Base-by-base conservation (phyloP, 352 stramenopile genomes). In the Plasmopara muralis region DNA sequence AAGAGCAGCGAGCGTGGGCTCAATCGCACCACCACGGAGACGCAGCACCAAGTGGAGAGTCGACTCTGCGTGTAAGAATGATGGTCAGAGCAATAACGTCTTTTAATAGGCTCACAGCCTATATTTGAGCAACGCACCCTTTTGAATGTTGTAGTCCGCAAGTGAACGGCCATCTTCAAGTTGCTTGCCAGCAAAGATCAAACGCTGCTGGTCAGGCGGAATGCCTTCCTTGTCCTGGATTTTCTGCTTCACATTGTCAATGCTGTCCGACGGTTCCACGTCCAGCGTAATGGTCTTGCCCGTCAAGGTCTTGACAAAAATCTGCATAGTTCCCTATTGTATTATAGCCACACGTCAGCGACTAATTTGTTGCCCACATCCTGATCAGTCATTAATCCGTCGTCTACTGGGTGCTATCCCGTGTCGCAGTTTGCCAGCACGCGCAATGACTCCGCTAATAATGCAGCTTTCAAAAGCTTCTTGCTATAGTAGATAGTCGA, bases 161-260 rank as follows among this genome's bases (percentile, higher is more conserved):
- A 97, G 79, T 31, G 90, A 97, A 63, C 92, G 84, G 62, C 89
- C 89, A 68, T 98, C 93, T 73, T 98, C 93, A 6, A 99, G 87
- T 82, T 99, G 97, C 91, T 99, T 99, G 76, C 96, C 97, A 57
- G 96, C 96, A 77, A 99, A 99, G 77, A 99, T 99, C 60, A 99
- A 79, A 70, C 97, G 92, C 84, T 99, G 96, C 81, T 99, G 97
- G 93, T 99, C 97, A 62, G 97, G 96, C 53, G 97, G 97, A 63
- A 99, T 99, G 61, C 79, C 97, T 80, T 99, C 97, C 91, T 99
- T 99, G 81, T 99, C 97, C 84, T 99, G 97, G 74, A 99, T 99
- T 94, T 99, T 99, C 61, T 95, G 85, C 91, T 99, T 99, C 57
- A 99, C 97, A 79, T 99, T 97, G 79, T 98, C 95, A 77, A 98